Conservation (phyloP, 2,329 filamentous ascomycete genomes). For the Aspergillus fijiensis region DNA sequence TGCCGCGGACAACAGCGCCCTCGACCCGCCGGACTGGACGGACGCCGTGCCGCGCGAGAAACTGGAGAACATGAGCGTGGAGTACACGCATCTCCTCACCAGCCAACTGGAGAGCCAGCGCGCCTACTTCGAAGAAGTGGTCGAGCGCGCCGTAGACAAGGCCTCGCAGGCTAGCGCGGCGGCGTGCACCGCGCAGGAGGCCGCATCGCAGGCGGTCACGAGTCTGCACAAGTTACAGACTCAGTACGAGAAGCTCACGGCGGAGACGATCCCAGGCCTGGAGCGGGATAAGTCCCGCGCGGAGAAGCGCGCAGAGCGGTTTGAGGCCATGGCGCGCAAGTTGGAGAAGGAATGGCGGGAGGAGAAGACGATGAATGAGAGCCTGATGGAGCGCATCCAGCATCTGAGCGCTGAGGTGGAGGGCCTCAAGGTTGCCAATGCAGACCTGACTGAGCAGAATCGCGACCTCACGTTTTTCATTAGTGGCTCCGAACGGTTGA, state of each 20-base stretch:
- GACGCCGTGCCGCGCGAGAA: constrained; percentile 57
- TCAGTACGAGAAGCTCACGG: constrained; percentile 54
- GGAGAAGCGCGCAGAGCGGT: constrained; percentile 66
- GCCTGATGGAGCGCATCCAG: constrained; percentile 74
- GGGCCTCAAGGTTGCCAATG: constrained; percentile 60
- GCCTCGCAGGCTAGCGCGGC: constrained; percentile 69
- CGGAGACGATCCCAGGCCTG: constrained; percentile 63
- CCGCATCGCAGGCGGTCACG: constrained; percentile 63
- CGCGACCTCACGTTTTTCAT: constrained; percentile 86
- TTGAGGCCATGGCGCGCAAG: constrained; percentile 71
- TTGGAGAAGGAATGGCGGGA: constrained; percentile 76
- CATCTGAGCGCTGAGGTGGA: constrained; percentile 62
- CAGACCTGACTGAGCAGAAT: constrained; percentile 80
- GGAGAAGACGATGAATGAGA: constrained; percentile 80
- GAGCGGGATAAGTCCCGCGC: constrained; percentile 73
- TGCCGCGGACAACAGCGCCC: constrained; percentile 49
- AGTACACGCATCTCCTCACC: constrained; percentile 91
- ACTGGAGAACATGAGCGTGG: constrained; percentile 76
- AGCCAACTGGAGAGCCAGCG: constrained; percentile 91
- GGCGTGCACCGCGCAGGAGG: constrained; percentile 53
- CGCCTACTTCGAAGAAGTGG: constrained; percentile 88
- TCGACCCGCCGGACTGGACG: constrained; percentile 44
- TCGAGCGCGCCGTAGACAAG: constrained; percentile 87
- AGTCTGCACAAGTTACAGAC: constrained; percentile 56
- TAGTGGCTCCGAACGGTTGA: constrained; percentile 76